These are phyloP conservation scores for Trichoderma afroharzianum DNA, from an alignment of 2,329 filamentous ascomycete genomes.

Conservation along the genomic window DNA sequence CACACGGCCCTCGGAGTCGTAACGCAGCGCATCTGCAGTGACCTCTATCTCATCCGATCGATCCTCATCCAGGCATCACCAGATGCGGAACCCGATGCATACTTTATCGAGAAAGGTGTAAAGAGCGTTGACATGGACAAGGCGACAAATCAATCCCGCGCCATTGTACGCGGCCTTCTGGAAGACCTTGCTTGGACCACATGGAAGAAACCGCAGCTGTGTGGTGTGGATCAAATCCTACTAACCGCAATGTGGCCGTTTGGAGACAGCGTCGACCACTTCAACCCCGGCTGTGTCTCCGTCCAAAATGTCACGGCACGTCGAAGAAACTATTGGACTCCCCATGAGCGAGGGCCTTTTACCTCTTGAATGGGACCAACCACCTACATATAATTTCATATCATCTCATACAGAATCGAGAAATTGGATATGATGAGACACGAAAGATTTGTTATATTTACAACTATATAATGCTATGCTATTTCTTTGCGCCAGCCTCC, in stretches of 20 bases:
- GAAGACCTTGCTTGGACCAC: conserved; percentile 54
- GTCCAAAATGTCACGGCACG: conserved; percentile 24
- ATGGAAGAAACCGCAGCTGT: conserved; percentile 56
- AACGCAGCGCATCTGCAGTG: conserved; percentile 15
- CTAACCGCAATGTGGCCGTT: conserved; percentile 63
- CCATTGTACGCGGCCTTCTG: conserved; percentile 35
- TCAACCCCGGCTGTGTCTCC: conserved; percentile 32
- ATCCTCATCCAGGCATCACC: conserved; percentile 21
- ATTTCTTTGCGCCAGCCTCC: not conserved
- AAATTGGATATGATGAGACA: not conserved
- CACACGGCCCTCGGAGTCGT: conserved; percentile 9
- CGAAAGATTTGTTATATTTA: not conserved
- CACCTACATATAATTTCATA: not conserved
- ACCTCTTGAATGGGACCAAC: not conserved
- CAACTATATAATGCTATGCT: not conserved
- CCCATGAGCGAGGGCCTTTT: not conserved
- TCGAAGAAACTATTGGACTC: conserved; percentile 26
- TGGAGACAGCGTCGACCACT: conserved; percentile 53
- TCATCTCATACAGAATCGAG: not conserved
- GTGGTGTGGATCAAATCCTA: conserved; percentile 52
- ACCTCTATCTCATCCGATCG: conserved; percentile 20
- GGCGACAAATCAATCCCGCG: conserved; percentile 21
- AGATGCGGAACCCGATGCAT: not conserved
- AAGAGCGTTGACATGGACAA: conserved; percentile 15
- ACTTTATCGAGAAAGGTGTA: conserved; percentile 13